A percentile compares a stretch with the other conserved stretches of the same genome.
Evolutionary conservation across 169 alveolate species (phyloP).

Genomic region (Plasmodium sp.): DNA sequence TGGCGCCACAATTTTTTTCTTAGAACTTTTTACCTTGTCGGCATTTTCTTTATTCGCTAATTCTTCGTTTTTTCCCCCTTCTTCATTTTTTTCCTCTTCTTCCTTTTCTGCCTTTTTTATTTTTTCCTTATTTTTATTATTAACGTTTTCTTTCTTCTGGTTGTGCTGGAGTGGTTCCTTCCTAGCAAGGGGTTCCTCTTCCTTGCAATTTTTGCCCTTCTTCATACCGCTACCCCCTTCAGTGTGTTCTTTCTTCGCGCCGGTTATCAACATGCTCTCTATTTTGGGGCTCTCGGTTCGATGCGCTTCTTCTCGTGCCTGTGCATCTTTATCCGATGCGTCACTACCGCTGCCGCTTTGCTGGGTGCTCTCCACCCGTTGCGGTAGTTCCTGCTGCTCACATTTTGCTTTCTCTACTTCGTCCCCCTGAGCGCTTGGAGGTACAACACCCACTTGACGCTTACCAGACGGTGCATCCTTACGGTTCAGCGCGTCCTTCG

Average conservation of each 20-base stretch:
- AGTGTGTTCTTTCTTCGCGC: neutral
- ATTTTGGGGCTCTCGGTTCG: neutral
- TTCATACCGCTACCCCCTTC: neutral
- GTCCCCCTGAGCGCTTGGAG: neutral
- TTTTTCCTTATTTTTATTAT: slow-evolving; percentile 75
- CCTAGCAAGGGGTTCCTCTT: neutral
- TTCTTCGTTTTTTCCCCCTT: slow-evolving; percentile 55
- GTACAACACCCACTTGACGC: neutral
- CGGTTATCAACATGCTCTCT: neutral
- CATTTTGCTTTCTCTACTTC: neutral
- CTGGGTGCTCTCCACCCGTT: neutral
- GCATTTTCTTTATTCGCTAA: slow-evolving; percentile 51
- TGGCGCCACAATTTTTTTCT: slow-evolving; percentile 74
- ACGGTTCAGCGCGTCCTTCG: neutral
- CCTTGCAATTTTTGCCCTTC: neutral
- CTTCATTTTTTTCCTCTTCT: slow-evolving; percentile 22
- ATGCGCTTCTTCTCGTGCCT: neutral
- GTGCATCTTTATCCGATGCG: neutral
- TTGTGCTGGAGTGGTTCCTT: neutral
- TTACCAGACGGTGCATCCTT: neutral
- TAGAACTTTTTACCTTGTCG: slow-evolving; percentile 29
- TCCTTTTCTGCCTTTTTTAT: slow-evolving; percentile 6
- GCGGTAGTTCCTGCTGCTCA: neutral
- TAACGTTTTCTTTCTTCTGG: slow-evolving; percentile 78
- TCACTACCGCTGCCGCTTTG: neutral